These are phyloP conservation scores for Linnemannia elongata DNA, from an alignment of 192 early-diverging fungal species.

Conservation along the genomic window DNA sequence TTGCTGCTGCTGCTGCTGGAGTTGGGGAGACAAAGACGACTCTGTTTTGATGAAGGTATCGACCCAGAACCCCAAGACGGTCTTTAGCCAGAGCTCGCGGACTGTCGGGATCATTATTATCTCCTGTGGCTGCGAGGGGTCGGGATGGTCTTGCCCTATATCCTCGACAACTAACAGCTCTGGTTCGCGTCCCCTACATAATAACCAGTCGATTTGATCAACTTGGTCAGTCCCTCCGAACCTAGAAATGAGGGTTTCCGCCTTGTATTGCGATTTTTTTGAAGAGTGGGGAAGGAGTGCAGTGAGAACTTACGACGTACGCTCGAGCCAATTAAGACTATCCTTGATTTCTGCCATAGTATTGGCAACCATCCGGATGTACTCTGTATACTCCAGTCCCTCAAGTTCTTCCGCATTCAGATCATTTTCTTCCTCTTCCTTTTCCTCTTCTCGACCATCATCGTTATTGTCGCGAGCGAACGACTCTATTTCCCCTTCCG, in stretches of 20 bases:
- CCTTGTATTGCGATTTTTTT: no score
- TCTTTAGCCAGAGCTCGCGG: slow-evolving; percentile 30
- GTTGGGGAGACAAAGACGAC: no score
- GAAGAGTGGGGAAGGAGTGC: neutral
- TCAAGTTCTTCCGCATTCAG: neutral
- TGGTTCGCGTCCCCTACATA: slow-evolving; percentile 28
- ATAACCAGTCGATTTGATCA: neutral
- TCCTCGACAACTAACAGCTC: slow-evolving; percentile 32
- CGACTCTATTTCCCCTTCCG: neutral
- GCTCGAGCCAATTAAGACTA: slow-evolving; percentile 32
- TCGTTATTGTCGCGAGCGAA: neutral
- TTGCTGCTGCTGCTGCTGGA: neutral
- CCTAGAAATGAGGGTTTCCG: neutral
- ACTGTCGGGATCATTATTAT: slow-evolving; percentile 3
- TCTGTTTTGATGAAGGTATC: slow-evolving; percentile 8
- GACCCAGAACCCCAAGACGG: slow-evolving; percentile 29
- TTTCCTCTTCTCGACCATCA: neutral
- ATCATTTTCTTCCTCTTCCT: neutral
- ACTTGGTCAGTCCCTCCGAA: neutral
- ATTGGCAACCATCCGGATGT: slow-evolving; percentile 13
- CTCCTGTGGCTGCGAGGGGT: neutral
- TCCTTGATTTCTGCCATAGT: slow-evolving; percentile 47
- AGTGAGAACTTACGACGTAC: slow-evolving; percentile 18
- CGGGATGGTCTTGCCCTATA: neutral
- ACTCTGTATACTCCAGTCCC: slow-evolving; percentile 1